phyloP scores from a whole-genome alignment of 2,329 filamentous ascomycete species.

The Didymella pomorum region DNA sequence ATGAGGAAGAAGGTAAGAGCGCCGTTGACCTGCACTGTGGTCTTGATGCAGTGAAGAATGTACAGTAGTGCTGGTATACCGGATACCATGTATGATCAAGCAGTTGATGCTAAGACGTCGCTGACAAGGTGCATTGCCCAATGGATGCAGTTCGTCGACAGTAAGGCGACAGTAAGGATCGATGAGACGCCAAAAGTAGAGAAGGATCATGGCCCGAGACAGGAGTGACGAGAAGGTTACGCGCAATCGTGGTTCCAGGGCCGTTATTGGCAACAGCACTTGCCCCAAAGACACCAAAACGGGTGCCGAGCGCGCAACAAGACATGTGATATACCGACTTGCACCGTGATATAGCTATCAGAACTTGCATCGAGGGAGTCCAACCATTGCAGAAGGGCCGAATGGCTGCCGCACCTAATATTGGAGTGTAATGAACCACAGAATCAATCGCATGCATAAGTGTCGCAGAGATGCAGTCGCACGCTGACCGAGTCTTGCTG shows the following conservation, averaged over 20 bases:
- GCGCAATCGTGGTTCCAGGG: not conserved
- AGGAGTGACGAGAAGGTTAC: not conserved
- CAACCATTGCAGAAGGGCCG: slow-evolving; percentile 12
- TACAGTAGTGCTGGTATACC: slow-evolving; percentile 20
- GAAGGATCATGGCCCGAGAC: not conserved
- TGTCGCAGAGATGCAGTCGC: slow-evolving; percentile 4
- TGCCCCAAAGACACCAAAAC: not conserved
- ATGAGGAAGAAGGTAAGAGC: slow-evolving; percentile 5
- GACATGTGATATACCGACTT: slow-evolving; percentile 5
- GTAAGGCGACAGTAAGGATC: not conserved
- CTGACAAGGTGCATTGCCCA: not conserved
- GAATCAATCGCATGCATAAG: slow-evolving; percentile 3
- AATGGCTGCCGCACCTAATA: slow-evolving; percentile 6
- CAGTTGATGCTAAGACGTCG: slow-evolving; percentile 2
- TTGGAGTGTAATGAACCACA: slow-evolving; percentile 1
- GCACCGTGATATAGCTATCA: slow-evolving; percentile 5
- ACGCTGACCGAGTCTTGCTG: not conserved
- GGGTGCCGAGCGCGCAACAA: not conserved
- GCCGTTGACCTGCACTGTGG: slow-evolving; percentile 15
- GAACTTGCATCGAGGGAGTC: not conserved
- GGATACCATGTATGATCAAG: slow-evolving; percentile 19
- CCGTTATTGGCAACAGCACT: not conserved
- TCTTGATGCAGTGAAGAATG: slow-evolving; percentile 19
- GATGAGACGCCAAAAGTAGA: not conserved
- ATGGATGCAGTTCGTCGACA: not conserved